Conservation (phyloP, 1,139 yeast species). For the Taphrina sp. region DNA sequence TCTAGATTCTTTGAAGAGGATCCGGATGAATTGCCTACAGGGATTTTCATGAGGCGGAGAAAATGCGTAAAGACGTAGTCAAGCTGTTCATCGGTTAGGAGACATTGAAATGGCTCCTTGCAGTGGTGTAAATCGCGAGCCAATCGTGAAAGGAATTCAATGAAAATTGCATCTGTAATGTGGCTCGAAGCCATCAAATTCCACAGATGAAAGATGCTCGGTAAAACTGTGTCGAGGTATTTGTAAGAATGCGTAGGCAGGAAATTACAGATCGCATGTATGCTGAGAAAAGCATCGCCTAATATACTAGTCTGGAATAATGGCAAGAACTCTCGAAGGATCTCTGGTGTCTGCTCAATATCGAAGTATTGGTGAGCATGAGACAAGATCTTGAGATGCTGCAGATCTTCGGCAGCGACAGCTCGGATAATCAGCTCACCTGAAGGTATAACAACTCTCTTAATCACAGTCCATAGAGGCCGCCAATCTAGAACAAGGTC, state of each 20-base stretch:
- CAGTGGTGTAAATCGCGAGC: constrained; percentile 51
- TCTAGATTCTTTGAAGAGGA: constrained; percentile 22
- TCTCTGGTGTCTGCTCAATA: constrained; percentile 43
- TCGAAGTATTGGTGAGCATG: constrained; percentile 51
- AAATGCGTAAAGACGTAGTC: constrained; percentile 55
- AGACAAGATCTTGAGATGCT: constrained; percentile 34
- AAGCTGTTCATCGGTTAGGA: constrained; percentile 63
- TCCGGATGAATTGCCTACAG: constrained; percentile 42
- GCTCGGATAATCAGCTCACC: constrained; percentile 33
- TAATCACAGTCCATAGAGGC: constrained; percentile 35
- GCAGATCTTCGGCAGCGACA: constrained; percentile 29
- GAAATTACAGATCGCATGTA: constrained; percentile 44
- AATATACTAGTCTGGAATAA: constrained; percentile 59
- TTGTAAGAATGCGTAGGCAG: constrained; percentile 40
- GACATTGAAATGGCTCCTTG: constrained; percentile 54
- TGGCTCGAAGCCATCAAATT: constrained; percentile 56
- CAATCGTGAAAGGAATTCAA: constrained; percentile 64
- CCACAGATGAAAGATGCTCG: constrained; percentile 77
- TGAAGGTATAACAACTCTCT: constrained; percentile 34
- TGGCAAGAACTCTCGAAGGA: constrained; percentile 53
- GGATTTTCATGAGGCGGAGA: constrained; percentile 45
- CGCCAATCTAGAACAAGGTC: constrained; percentile 43
- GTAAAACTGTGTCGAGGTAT: constrained; percentile 51
- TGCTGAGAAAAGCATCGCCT: constrained; percentile 57
- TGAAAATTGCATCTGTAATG: constrained; percentile 63